A percentile compares a stretch with the other conserved stretches of the same genome.
phyloP scores from a whole-genome alignment of 371 early-diverging fungal genomes.

The Quaeritorhiza haematococci region DNA sequence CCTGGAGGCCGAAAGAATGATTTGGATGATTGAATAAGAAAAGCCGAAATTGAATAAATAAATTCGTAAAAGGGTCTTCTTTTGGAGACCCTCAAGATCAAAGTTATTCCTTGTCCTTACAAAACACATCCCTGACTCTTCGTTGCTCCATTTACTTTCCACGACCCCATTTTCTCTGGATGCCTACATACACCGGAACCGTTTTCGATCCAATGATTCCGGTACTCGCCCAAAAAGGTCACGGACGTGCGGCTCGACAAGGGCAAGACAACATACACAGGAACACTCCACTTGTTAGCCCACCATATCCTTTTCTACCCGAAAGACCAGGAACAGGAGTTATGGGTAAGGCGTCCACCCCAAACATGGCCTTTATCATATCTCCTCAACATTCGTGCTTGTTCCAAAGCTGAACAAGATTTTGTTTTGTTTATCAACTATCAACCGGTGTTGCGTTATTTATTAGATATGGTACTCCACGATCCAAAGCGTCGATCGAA shows the following conservation, averaged over 20 bases:
- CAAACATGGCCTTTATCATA: background rate
- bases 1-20: too few relatives aligned
- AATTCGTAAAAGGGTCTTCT: too few relatives aligned
- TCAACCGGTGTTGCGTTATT: background rate
- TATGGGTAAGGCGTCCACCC: slow-evolving; percentile 61
- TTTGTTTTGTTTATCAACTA: background rate
- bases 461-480: slow-evolving; percentile 78
- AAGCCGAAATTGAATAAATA: too few relatives aligned
- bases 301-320: slow-evolving; percentile 74
- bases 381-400: background rate
- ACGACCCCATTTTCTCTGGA: too few relatives aligned
- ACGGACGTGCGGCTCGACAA: slow-evolving; percentile 57
- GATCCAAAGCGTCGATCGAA: slow-evolving; percentile 75
- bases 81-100: too few relatives aligned
- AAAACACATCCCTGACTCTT: too few relatives aligned
- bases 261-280: slow-evolving; percentile 46
- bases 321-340: slow-evolving; percentile 48
- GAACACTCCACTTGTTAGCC: slow-evolving; percentile 71
- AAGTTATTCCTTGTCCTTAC: too few relatives aligned
- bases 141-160: too few relatives aligned
- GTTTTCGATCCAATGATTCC: too few relatives aligned
- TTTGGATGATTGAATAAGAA: too few relatives aligned
- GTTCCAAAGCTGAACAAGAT: background rate
- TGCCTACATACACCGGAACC: too few relatives aligned
- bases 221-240: too few relatives aligned